Evolutionary conservation across 2,329 filamentous ascomycete species (phyloP), one percentile per base, ranked within the genome.

Genomic region (Apiospora arundinis): DNA sequence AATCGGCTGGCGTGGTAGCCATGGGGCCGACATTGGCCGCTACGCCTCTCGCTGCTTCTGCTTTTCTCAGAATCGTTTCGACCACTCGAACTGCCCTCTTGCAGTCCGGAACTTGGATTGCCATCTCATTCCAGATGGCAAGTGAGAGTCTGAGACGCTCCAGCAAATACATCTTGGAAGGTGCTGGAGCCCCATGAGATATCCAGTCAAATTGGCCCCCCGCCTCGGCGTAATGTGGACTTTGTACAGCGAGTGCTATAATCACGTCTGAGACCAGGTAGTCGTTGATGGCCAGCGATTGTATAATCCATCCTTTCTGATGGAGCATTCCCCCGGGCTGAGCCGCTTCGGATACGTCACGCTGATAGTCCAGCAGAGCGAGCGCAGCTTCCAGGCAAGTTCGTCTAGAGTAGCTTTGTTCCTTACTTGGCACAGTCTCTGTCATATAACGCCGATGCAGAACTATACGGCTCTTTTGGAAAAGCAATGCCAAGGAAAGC

Each of bases 181-280:
- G 80, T 21, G 78, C 73, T 23, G 78, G 75, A 8, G 76, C 75
- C 28, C 78, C 77, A 56, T 78, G 77, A 52, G 76, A 77, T 72
- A 81, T 78, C 83, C 82, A 84, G 72, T 81, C 78, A 44, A 71
- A 70, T 18, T 78, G 76, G 14, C 76, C 78, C 5, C 79, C 81
- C 21, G 74, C 76, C 9, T 85, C 82, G 46, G 77, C 76, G 72
- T 84, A 85, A 49, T 77, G 78, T 25, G 83, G 81, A 75, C 83
- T 85, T 73, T 85, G 83, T 32, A 86, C 76, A 23, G 86, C 80
- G 23, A 92, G 80, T 73, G 88, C 91, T 4, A 92, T 76, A 18
- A 92, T 84, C 85, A 90, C 89, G 70, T 87, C 85, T 0, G 89
- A 89, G 2, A 92, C 83, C 69, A 92, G 80, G 68, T 89, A 92